Conservation (phyloP, 2,329 filamentous ascomycete genomes). For the Aspergillus nomiae region DNA sequence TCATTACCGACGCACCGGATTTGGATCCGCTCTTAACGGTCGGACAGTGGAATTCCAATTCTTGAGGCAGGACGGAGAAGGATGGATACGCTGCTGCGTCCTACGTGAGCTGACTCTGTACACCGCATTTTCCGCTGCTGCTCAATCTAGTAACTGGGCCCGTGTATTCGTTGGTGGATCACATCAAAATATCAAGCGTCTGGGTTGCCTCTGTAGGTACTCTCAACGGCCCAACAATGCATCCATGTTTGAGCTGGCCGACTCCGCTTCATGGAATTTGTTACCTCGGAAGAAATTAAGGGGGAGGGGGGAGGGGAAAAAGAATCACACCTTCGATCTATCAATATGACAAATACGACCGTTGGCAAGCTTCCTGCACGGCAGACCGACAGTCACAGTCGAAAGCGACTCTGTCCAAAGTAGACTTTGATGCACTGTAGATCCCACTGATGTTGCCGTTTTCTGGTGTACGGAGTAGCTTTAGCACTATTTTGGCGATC, state of each 20-base stretch:
- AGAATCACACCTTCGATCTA: background rate
- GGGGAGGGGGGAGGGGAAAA: background rate
- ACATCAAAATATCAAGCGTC: constrained; percentile 10
- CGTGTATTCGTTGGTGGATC: constrained; percentile 5
- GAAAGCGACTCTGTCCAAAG: background rate
- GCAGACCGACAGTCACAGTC: constrained; percentile 14
- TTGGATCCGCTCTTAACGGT: background rate
- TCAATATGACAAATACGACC: background rate
- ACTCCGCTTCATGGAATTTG: constrained; percentile 8
- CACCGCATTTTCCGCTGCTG: constrained; percentile 26
- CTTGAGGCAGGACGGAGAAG: background rate
- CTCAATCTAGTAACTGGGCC: constrained; percentile 14
- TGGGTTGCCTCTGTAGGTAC: constrained; percentile 23
- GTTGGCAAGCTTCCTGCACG: constrained; percentile 3
- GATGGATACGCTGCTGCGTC: background rate
- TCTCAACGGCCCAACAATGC: constrained; percentile 20
- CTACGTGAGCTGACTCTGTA: constrained; percentile 5
- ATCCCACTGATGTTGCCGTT: constrained; percentile 4
- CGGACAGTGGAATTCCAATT: background rate
- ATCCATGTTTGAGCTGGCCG: constrained; percentile 21
- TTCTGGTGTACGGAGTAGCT: constrained; percentile 13
- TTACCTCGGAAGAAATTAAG: background rate
- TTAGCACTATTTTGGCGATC: constrained; percentile 19
- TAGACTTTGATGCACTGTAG: constrained; percentile 3
- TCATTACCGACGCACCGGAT: background rate